phyloP scores from a whole-genome alignment of 805 yeast genomes.

The Hanseniaspora clermontiae region DNA sequence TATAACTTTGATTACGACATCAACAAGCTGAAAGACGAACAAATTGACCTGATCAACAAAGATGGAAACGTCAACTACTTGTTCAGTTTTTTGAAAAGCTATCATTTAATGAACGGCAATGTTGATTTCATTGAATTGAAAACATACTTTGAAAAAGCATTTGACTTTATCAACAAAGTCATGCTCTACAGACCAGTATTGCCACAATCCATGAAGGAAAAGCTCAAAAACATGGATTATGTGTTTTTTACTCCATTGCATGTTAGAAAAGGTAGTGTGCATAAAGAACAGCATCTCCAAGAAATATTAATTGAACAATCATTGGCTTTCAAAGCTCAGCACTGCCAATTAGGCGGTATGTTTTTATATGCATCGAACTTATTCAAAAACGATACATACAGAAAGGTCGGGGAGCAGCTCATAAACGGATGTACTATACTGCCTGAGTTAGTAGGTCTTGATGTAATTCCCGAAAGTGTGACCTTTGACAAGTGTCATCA shows the following conservation, averaged over 20 bases:
- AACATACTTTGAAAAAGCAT: slow-evolving; percentile 29
- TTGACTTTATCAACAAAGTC: slow-evolving; percentile 29
- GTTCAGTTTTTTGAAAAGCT: slow-evolving; percentile 40
- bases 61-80: slow-evolving; percentile 25
- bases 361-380: slow-evolving; percentile 36
- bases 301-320: slow-evolving; percentile 9
- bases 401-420: slow-evolving; percentile 30
- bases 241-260: slow-evolving; percentile 17
- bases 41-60: slow-evolving; percentile 12
- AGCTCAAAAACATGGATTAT: slow-evolving; percentile 15
- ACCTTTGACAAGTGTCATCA: slow-evolving; percentile 21
- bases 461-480: slow-evolving; percentile 32
- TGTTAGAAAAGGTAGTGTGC: slow-evolving; percentile 19
- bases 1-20: slow-evolving; percentile 5
- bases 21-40: neutral
- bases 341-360: slow-evolving; percentile 46
- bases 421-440: slow-evolving; percentile 40
- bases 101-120: slow-evolving; percentile 32
- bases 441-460: slow-evolving; percentile 28
- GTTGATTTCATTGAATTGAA: slow-evolving; percentile 19
- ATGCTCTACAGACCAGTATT: slow-evolving; percentile 37
- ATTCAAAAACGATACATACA: slow-evolving; percentile 28
- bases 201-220: slow-evolving; percentile 27
- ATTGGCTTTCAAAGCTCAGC: slow-evolving; percentile 14
- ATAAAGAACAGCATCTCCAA: slow-evolving; percentile 16